Evolutionary conservation across 441 rosid genomes (phyloP), one percentile per base, ranked within the genome.

Genomic region (Hura crepitans): DNA sequence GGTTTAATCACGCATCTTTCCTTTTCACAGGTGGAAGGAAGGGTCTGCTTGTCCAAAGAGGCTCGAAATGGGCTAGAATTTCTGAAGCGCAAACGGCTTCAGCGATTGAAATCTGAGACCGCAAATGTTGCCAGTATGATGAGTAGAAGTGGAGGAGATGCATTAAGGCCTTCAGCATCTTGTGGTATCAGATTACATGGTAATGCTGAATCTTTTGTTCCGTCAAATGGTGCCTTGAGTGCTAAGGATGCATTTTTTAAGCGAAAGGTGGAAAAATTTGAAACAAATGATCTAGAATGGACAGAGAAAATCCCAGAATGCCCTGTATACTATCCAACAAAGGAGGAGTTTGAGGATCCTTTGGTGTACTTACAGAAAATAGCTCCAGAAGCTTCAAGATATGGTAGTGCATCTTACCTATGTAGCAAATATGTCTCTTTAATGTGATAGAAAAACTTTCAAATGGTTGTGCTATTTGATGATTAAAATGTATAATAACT

Each of bases 321-420:
- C 78, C 98, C 98, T 70, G 97, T 96, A 37, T 96, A 87, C 81
- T 62, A 74, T 75, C 97, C 99, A n/a, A 82, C 97, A 37, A 92
- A 83, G 80, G 97, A 88, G 66, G 97, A 96, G 83, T 92, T 96
- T 81, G 91, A 85, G 77, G 99, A 96, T 80, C 99, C 99, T 72
- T 82, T 96, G 83, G 84, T 85, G 71, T 96, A 87, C 78, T 80
- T 96, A 78, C 93, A 90, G 79, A 90, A 86, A 87, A 92, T 96
- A 72, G 95, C 92, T 65, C 97, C 95, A 50, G 95, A 91, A 78
- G 99, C 99, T 82, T 93, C 97, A 37, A 87, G 79, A 86, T 89
- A 86, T 79, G 99, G 99, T 93, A 93, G 71, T 31, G 43, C 23
- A 55, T 66, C 35, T 62, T 72, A 49, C 25, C 33, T 22, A 27